A percentile compares a stretch with the other conserved stretches of the same genome.
Evolutionary conservation across 345 rosid genomes (phyloP).

Genomic region (Hibiscus tridactylites): DNA sequence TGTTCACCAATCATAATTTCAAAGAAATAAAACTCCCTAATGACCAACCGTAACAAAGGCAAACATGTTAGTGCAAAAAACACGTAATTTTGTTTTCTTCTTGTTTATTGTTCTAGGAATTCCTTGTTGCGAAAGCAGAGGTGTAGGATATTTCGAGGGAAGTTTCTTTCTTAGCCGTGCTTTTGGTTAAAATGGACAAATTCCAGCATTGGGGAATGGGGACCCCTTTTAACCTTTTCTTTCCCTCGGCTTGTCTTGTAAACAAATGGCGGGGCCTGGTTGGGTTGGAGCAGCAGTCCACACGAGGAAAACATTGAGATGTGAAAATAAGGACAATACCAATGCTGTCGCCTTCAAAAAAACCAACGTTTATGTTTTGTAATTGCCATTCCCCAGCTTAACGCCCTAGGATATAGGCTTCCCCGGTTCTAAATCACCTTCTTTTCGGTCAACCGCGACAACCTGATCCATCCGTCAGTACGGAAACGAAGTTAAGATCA

Average conservation of each 20-base stretch:
- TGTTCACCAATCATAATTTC: background rate
- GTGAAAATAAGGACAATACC: too few relatives aligned
- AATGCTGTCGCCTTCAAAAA: too few relatives aligned
- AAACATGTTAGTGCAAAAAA: background rate
- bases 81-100: background rate
- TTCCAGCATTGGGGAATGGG: background rate
- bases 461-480: too few relatives aligned
- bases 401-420: too few relatives aligned
- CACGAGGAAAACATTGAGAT: too few relatives aligned
- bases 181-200: background rate
- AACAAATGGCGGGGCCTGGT: background rate
- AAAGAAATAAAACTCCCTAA: background rate
- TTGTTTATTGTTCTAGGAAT: background rate
- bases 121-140: background rate
- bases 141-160: background rate
- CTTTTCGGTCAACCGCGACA: too few relatives aligned
- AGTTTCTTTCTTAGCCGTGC: background rate
- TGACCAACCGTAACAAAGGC: background rate
- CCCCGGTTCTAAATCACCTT: too few relatives aligned
- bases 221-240: too few relatives aligned
- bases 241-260: background rate
- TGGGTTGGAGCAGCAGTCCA: too few relatives aligned
- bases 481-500: too few relatives aligned
- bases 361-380: too few relatives aligned
- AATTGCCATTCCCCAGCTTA: too few relatives aligned